Evolutionary conservation across 139 green algal species (phyloP).

Genomic region (Dunaliella primolecta): DNA sequence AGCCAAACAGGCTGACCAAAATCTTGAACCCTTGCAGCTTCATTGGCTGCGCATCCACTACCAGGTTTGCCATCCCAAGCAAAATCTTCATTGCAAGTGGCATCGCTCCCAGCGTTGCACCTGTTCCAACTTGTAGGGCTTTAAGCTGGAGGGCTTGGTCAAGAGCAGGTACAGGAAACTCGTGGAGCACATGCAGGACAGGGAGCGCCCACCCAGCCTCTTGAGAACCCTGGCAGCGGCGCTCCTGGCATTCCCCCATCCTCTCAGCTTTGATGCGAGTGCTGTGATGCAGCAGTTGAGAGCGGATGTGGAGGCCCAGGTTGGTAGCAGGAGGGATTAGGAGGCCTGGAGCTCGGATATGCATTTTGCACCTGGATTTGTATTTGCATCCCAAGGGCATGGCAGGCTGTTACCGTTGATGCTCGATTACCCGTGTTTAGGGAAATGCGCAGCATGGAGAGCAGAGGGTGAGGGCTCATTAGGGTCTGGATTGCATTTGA

Average conservation of each 20-base stretch:
- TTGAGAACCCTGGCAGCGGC: background rate
- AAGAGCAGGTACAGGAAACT: background rate
- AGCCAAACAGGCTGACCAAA: background rate
- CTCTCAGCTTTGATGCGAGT: background rate
- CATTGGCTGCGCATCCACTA: background rate
- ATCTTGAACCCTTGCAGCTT: background rate
- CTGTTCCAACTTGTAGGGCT: conserved; percentile 6
- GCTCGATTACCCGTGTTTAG: too few species aligned
- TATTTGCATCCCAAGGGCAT: background rate
- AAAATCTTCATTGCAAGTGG: background rate
- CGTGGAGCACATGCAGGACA: background rate
- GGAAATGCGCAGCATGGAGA: background rate
- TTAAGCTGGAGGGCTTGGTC: conserved; percentile 6
- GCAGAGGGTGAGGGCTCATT: background rate
- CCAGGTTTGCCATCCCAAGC: background rate
- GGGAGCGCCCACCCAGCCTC: too few species aligned
- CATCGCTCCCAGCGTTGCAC: background rate
- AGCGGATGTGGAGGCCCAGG: background rate
- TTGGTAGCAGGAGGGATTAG: too few species aligned
- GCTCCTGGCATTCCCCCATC: background rate
- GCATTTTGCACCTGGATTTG: background rate
- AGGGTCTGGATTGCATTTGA: background rate
- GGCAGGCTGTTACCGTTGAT: background rate
- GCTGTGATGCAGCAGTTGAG: background rate
- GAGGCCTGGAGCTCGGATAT: too few species aligned